Evolutionary conservation across 148 eudicot species (phyloP), one percentile per base, ranked within the genome.

Genomic region (Heliamphora exappendiculata): DNA sequence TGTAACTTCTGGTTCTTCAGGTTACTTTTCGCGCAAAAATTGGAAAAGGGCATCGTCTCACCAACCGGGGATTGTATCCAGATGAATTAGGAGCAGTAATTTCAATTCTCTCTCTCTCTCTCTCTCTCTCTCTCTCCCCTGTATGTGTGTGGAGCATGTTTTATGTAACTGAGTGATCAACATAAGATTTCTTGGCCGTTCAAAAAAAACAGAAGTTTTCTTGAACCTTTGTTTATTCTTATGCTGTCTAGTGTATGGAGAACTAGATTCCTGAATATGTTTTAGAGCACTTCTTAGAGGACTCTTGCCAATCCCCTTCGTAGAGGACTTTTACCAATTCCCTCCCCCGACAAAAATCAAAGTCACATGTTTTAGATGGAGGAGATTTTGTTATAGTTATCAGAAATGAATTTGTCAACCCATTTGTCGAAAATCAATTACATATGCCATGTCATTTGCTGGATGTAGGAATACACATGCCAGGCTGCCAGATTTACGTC

Each of bases 21-120:
- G 96, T 95, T 37, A 87, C 96, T 20, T 95, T 95, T 75, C 97
- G 99, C 74, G 99, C 97, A 73, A 95, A 91, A 87, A 84, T 95
- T 67, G 90, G 94, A 45, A 93, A 84, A 84, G 97, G 84, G 59
- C 84, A 81, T 81, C 94, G 96, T 75, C 45, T 80, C 67, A 75
- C 94, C 71, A 95, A 84, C 73, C 85, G 94, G 37, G 90, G 93
- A 70, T 81, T 88, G 82, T 95, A 95, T 85, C 98, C 97, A 34
- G 97, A 87, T 85, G 99, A 95, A 84, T 83, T 95, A 28, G 98
- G 99, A 81, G 97, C 89, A 94, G 99, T 95, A 91, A 78, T 58
- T 77, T 4, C 51, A 24, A 12, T 45, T 45, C 26, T 4, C 2
- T 70, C 24, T 11, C 55, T 72, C 57, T 39, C 36, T 73, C 51